Evolutionary conservation across 148 eudicot genomes (phyloP), one percentile per base, ranked within the genome.

Genomic region (Salicornia ramosissima): DNA sequence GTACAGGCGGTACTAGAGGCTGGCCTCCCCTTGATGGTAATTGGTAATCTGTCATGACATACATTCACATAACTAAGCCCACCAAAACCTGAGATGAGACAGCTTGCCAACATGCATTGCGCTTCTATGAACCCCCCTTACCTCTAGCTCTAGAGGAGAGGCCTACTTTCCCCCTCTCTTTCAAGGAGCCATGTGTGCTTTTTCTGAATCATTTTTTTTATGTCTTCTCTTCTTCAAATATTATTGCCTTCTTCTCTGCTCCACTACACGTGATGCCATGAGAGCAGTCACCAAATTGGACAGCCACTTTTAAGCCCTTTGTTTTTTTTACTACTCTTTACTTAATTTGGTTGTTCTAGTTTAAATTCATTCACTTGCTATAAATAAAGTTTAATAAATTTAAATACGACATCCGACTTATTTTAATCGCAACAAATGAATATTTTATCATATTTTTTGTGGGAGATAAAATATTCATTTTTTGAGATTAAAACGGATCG

Each of bases 191-290:
- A 60, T 59, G 74, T 58, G 39, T 29, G 29, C 21, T 22, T 28
- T 56, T 33, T 29, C 10, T 49, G 47, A 11, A 24, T 47, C 1
- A 2, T 12, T 51, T 55, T 25, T 46, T 22, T 22, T 13, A 24
- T 42, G 51, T 64, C 15, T 30, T 18, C 10, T 45, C 55, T 14
- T 46, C 52, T 72, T 29, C n/a, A 70, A 55, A 31, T 43, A 64
- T 10, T 49, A 42, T 46, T 45, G 77, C 77, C 68, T 68, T 21
- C 61, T 42, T 36, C 68, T 47, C 72, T 74, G 72, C 72, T 50
- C 72, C 72, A 47, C 67, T 18, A 49, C 72, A 74, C 66, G 78
- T 74, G 77, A 74, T 57, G 40, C 77, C 77, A 74, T 67, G 75
- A 73, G 70, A 58, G 40, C 29, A 28, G 62, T 51, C 43, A 52